Evolutionary conservation across 1,139 yeast genomes (phyloP).

Genomic region (Scheffersomyces illinoinensis): DNA sequence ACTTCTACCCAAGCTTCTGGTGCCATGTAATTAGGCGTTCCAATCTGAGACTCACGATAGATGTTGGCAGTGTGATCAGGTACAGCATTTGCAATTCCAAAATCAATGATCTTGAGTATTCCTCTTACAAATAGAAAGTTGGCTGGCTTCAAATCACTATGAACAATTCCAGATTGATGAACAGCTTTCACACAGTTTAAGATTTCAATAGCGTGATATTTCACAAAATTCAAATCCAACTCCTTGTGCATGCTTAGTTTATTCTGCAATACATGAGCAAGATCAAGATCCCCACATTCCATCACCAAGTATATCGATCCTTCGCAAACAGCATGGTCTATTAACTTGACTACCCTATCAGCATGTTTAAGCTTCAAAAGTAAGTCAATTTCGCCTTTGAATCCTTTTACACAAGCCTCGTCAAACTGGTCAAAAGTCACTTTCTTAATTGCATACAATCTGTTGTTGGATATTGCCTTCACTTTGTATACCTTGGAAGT

Average conservation of each 20-base stretch:
- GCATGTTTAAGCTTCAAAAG: conserved; percentile 60
- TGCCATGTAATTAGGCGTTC: conserved; percentile 98
- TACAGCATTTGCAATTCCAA: conserved; percentile 93
- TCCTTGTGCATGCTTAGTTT: conserved; percentile 38
- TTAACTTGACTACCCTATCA: conserved; percentile 73
- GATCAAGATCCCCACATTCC: conserved; percentile 95
- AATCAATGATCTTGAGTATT: conserved; percentile 82
- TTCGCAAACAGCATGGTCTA: conserved; percentile 70
- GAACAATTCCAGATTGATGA: conserved; percentile 86
- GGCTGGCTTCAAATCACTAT: conserved; percentile 94
- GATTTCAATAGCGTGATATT: conserved; percentile 80
- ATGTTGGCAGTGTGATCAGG: conserved; percentile 91
- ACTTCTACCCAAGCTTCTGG: conserved; percentile 88
- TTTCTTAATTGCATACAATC: conserved; percentile 76
- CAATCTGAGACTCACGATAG: conserved; percentile 88
- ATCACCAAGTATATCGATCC: conserved; percentile 72
- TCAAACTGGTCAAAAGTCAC: conserved; percentile 84
- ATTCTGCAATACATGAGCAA: conserved; percentile 76
- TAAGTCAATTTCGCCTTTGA: conserved; percentile 87
- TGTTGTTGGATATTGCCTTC: conserved; percentile 50
- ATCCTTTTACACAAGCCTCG: conserved; percentile 68
- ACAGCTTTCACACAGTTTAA: conserved; percentile 84
- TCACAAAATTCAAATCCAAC: conserved; percentile 75
- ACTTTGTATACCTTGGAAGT: conserved; percentile 90
- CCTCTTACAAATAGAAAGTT: conserved; percentile 89